Evolutionary conservation across 257 asterid genomes (phyloP).

Genomic region (Anisodus tanguticus): DNA sequence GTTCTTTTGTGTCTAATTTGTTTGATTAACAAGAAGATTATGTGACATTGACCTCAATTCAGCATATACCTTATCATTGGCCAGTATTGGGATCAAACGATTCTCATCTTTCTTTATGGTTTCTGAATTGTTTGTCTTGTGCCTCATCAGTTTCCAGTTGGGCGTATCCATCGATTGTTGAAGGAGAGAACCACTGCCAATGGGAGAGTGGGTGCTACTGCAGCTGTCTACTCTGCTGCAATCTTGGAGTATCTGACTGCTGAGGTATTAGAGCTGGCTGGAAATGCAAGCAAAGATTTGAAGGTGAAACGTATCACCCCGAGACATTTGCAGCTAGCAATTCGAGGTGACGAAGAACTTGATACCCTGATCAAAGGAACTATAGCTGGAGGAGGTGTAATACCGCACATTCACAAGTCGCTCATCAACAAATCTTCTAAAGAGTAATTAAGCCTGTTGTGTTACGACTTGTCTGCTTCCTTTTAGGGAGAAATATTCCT

Average conservation of each 20-base stretch:
- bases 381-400: constrained; percentile 51
- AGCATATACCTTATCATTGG: neutral
- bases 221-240: constrained; percentile 53
- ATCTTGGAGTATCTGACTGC: constrained; percentile 50
- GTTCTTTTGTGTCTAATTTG: neutral
- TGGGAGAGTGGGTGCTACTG: constrained; percentile 54
- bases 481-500: neutral
- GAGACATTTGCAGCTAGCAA: constrained; percentile 49
- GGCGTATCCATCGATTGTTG: constrained; percentile 46
- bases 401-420: constrained; percentile 50
- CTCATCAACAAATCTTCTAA: constrained; percentile 49
- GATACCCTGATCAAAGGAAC: constrained; percentile 53
- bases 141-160: constrained; percentile 47
- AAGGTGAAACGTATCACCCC: constrained; percentile 53
- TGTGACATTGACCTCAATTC: neutral
- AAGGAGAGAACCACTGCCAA: constrained; percentile 46
- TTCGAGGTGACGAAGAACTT: constrained; percentile 51
- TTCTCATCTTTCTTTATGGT: neutral
- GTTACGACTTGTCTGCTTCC: neutral
- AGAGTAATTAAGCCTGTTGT: constrained; percentile 29
- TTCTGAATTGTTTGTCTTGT: neutral
- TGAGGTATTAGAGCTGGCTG: constrained; percentile 50
- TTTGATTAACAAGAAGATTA: neutral
- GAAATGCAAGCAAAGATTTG: constrained; percentile 50
- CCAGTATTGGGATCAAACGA: neutral